Base-by-base conservation (phyloP, 306 rosid species). In the Fagus crenata region DNA sequence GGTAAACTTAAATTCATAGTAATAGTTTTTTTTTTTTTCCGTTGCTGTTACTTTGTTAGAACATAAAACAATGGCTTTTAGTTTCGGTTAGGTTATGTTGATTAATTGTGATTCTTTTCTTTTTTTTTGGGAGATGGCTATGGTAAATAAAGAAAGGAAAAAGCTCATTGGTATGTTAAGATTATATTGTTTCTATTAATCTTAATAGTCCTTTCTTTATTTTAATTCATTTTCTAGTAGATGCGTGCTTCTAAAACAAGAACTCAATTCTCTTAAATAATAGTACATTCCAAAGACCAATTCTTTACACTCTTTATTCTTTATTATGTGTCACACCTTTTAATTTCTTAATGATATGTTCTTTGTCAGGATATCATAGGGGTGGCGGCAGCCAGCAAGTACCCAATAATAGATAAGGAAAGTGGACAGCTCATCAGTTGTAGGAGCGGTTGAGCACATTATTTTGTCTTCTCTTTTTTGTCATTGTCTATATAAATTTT, bases 321-420 rank as follows among this genome's bases (percentile, higher is more conserved):
- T 51, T 51, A n/a, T 42, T 7, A 53, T 14, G 54, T 53, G 49
- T 84, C 77, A 41, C 43, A 60, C 12, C 5, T 73, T 67, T 40
- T n/a, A 33, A 41, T 71, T 72, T 81, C 71, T 31, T 64, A 69
- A 73, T 39, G 7, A 32, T 65, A 14, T 77, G 69, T 54, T 41
- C 49, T 53, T 22, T 32, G 28, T 49, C 1, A 5, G 18, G 11
- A 37, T 12, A 4, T 4, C 8, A 2, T 8, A 2, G 7, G 37
- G 70, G 80, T 80, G 85, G 83, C 76, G 75, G 88, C 78, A 82
- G 87, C 81, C 76, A 58, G 80, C 75, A 55, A 60, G 2, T 14
- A n/a, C 49, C 49, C 49, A 43, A 43, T 75, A 72, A 71, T 56
- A 54, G 73, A 18, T 67, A 18, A 56, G 53, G 73, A 39, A 2